A percentile compares a stretch with the other conserved stretches of the same genome.
Conservation (phyloP, 495 filamentous ascomycete genomes). For the Talaromyces liani region DNA sequence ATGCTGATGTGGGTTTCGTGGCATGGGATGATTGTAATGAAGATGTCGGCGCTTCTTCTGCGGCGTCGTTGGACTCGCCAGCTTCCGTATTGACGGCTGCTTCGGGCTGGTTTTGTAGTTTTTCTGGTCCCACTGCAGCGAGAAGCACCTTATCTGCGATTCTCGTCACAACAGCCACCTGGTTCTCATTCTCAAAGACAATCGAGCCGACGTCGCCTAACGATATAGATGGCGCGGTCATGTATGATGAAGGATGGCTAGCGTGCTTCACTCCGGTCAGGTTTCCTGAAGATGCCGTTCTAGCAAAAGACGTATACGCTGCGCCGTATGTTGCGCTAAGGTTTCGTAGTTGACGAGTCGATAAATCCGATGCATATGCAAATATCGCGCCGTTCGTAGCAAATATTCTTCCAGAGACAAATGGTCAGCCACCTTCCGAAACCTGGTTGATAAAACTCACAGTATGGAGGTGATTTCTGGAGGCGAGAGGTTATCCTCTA, state of each 20-base stretch:
- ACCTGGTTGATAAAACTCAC: constrained; percentile 15
- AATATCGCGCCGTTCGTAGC: constrained; percentile 42
- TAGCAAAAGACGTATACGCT: constrained; percentile 41
- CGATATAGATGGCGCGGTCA: constrained; percentile 39
- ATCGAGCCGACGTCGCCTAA: constrained; percentile 44
- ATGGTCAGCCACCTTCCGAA: background rate
- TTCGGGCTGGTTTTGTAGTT: constrained; percentile 9
- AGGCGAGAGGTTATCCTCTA: constrained; percentile 41
- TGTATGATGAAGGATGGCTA: constrained; percentile 40
- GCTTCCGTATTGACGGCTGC: constrained; percentile 6
- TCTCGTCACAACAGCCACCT: constrained; percentile 37
- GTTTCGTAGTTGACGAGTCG: constrained; percentile 37
- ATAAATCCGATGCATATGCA: constrained; percentile 35
- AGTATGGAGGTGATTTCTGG: constrained; percentile 42
- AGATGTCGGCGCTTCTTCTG: constrained; percentile 1
- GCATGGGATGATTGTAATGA: constrained; percentile 3
- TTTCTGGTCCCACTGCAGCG: constrained; percentile 36
- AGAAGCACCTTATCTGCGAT: constrained; percentile 41
- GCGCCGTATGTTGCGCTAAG: constrained; percentile 41
- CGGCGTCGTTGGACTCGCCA: constrained; percentile 9
- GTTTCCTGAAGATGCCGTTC: constrained; percentile 38
- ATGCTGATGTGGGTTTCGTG: constrained; percentile 10
- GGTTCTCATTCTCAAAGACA: constrained; percentile 40
- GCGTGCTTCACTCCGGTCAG: constrained; percentile 41
- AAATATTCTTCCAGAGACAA: constrained; percentile 20